Conservation (phyloP, 352 stramenopile genomes). For the Paralagenidium karlingii region DNA sequence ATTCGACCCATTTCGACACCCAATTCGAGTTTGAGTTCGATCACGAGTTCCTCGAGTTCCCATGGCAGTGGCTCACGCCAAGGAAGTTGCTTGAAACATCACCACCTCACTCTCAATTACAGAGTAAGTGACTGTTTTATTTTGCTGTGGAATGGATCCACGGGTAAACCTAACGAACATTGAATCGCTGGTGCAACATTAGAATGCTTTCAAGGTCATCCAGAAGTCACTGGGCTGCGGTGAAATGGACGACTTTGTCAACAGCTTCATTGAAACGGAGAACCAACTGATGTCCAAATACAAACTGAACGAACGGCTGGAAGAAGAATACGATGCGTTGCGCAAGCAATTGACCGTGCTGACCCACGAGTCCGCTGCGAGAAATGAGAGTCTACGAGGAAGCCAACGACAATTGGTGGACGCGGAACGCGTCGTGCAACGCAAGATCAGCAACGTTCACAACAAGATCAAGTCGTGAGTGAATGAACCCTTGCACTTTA, state of each 20-base stretch:
- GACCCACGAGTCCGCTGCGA: conserved; percentile 12
- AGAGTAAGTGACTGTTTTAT: background rate
- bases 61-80: no score
- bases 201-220: conserved; percentile 38
- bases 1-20: no score
- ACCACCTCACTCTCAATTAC: no score
- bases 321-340: conserved; percentile 28
- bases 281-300: conserved; percentile 58
- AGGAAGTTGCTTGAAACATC: no score
- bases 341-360: conserved; percentile 18
- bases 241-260: conserved; percentile 20
- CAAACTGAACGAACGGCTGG: conserved; percentile 27
- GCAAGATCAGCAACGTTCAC: conserved; percentile 13
- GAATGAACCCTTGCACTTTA: no score
- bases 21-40: no score
- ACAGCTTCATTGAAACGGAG: conserved; percentile 33
- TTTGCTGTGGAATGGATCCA: background rate
- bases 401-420: conserved; percentile 16
- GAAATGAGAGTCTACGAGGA: conserved; percentile 19
- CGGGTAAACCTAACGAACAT: background rate
- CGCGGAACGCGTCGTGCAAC: conserved; percentile 24
- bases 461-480: no score
- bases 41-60: no score
- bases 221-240: conserved; percentile 20
- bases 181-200: background rate